These are phyloP conservation scores for Echria macrotheca DNA, from an alignment of 495 filamentous ascomycete species.

Conservation along the genomic window DNA sequence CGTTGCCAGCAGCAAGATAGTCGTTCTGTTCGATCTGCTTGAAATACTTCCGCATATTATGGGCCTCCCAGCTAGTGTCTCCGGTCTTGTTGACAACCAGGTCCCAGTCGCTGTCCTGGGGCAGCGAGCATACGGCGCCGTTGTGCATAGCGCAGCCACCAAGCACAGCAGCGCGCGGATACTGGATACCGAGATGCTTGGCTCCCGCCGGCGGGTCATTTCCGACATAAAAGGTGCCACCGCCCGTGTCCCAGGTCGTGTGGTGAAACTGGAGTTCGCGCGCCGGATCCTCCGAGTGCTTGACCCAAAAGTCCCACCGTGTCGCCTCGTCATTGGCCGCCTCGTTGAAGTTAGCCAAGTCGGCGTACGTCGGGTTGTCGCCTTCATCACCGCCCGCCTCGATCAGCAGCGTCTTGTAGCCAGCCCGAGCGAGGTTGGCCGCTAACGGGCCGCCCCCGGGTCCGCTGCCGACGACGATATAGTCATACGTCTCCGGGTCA, in stretches of 20 bases:
- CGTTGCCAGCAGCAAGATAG: conserved; percentile 31
- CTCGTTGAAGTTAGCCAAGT: conserved; percentile 36
- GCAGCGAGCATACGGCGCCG: conserved; percentile 36
- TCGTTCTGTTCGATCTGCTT: conserved; percentile 41
- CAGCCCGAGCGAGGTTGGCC: conserved; percentile 54
- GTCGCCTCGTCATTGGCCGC: conserved; percentile 43
- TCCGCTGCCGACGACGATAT: conserved; percentile 61
- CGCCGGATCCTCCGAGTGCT: conserved; percentile 41
- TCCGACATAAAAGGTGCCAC: conserved; percentile 45
- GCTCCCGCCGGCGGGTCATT: conserved; percentile 38
- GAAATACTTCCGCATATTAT: conserved; percentile 42
- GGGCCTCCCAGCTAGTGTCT: conserved; percentile 39
- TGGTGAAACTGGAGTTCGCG: conserved; percentile 39
- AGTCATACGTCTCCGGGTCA: conserved; percentile 45
- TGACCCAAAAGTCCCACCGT: conserved; percentile 49
- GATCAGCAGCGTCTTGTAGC: conserved; percentile 54
- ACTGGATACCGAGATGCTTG: conserved; percentile 41
- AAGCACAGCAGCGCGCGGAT: conserved; percentile 42
- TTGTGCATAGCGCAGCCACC: conserved; percentile 50
- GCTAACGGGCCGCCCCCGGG: conserved; percentile 62
- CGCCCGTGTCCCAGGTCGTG: conserved; percentile 38
- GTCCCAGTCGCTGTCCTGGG: conserved; percentile 43
- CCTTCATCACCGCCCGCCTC: conserved; percentile 61
- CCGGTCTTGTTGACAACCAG: conserved; percentile 40
- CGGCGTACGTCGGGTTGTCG: conserved; percentile 39